Evolutionary conservation across 1,284 basidiomycete species (phyloP).

Genomic region (Rhodofomes roseus): DNA sequence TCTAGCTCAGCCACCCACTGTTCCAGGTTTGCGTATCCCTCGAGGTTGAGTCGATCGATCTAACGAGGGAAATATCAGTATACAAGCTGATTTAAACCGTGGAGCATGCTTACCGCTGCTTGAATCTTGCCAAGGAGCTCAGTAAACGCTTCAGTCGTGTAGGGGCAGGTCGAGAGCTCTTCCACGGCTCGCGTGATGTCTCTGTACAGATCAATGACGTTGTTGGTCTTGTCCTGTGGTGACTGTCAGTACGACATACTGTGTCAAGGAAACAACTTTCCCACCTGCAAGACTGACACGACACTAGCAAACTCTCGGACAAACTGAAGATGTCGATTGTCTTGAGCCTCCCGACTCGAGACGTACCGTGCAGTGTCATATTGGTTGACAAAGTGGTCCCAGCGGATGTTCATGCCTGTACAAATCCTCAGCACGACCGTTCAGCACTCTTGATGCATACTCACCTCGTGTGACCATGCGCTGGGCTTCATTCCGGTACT

Average conservation of each 20-base stretch:
- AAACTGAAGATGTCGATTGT: slow-evolving; percentile 88
- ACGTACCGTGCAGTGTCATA: slow-evolving; percentile 81
- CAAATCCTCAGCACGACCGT: neutral
- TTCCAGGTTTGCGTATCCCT: slow-evolving; percentile 97
- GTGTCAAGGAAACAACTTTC: slow-evolving; percentile 10
- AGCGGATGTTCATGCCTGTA: slow-evolving; percentile 88
- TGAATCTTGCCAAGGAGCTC: slow-evolving; percentile 81
- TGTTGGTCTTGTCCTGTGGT: slow-evolving; percentile 86
- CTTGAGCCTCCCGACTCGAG: slow-evolving; percentile 69
- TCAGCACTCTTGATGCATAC: slow-evolving; percentile 12
- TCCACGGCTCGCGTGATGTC: slow-evolving; percentile 84
- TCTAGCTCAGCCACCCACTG: slow-evolving; percentile 93
- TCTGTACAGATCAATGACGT: slow-evolving; percentile 87
- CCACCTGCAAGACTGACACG: slow-evolving; percentile 81
- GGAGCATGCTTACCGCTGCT: slow-evolving; percentile 58
- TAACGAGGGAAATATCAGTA: slow-evolving; percentile 28
- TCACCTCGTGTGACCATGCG: slow-evolving; percentile 84
- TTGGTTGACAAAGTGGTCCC: slow-evolving; percentile 96
- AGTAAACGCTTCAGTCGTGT: slow-evolving; percentile 79
- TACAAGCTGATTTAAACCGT: neutral
- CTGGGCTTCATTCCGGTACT: slow-evolving; percentile 88
- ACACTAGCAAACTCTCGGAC: slow-evolving; percentile 94
- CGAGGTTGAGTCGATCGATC: slow-evolving; percentile 93
- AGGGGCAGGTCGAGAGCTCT: slow-evolving; percentile 84
- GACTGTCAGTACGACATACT: neutral